Evolutionary conservation across 176 grass and related monocot genomes (phyloP).

Genomic region (Echinochloa phyllopogon): DNA sequence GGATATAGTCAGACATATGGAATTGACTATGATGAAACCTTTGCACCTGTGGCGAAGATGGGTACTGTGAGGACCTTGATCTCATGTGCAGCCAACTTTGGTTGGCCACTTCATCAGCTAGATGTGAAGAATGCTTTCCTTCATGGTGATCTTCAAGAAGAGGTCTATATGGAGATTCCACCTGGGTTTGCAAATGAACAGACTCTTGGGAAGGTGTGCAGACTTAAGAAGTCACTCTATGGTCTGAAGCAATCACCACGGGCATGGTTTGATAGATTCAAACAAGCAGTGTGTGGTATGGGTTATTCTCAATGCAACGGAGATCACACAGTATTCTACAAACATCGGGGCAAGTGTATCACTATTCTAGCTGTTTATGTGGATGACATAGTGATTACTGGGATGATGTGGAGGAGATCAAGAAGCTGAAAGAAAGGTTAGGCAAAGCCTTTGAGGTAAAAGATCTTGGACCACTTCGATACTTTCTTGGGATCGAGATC

Average conservation of each 20-base stretch:
- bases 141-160: not conserved
- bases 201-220: not conserved
- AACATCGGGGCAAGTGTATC: not conserved
- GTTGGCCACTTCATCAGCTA: not conserved
- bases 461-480: not conserved
- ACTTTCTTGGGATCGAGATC: not conserved
- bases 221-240: not conserved
- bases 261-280: not conserved
- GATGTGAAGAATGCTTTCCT: not conserved
- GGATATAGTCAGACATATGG: not conserved
- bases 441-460: not conserved
- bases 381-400: not conserved
- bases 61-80: not conserved
- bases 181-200: not conserved
- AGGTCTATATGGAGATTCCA: not conserved
- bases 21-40: not conserved
- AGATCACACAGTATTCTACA: not conserved
- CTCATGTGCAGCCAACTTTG: not conserved
- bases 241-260: not conserved
- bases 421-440: not conserved
- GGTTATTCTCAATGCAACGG: not conserved
- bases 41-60: not conserved
- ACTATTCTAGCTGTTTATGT: not conserved
- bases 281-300: not conserved
- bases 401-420: not conserved